Evolutionary conservation across 2,329 filamentous ascomycete genomes (phyloP).

Genomic region (Trichoderma atroviride): DNA sequence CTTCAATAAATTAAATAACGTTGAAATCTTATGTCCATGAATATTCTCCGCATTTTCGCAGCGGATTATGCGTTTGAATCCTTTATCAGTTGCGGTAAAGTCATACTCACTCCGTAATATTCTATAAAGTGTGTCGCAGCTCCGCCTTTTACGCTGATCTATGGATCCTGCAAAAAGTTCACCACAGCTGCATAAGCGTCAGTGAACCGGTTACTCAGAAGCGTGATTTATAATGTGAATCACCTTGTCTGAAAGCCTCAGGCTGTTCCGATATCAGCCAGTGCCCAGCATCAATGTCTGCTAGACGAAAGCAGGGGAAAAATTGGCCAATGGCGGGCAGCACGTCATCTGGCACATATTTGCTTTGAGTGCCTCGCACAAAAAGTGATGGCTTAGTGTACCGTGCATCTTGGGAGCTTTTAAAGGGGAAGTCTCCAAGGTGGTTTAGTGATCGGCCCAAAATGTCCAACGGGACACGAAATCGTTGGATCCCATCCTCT

Average conservation of each 20-base stretch:
- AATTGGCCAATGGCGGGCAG: slow-evolving; percentile 79
- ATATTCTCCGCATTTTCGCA: not conserved
- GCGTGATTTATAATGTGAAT: slow-evolving; percentile 16
- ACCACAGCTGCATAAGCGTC: slow-evolving; percentile 5
- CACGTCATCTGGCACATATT: slow-evolving; percentile 79
- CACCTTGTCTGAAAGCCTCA: slow-evolving; percentile 74
- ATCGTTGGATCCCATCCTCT: slow-evolving; percentile 62
- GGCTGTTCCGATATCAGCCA: slow-evolving; percentile 92
- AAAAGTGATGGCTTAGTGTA: slow-evolving; percentile 82
- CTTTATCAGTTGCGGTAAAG: not conserved
- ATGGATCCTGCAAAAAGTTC: slow-evolving; percentile 17
- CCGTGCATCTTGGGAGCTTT: slow-evolving; percentile 64
- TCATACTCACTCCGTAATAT: not conserved
- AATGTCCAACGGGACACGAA: slow-evolving; percentile 76
- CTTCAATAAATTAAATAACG: not conserved
- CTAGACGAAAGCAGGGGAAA: slow-evolving; percentile 75
- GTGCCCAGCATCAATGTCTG: slow-evolving; percentile 77
- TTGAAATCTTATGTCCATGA: not conserved
- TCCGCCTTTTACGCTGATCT: not conserved
- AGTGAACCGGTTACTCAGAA: not conserved
- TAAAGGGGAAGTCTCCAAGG: slow-evolving; percentile 89
- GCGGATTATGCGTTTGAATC: not conserved
- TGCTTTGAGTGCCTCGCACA: slow-evolving; percentile 74
- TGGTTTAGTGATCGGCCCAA: slow-evolving; percentile 69
- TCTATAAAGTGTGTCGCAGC: not conserved